Evolutionary conservation across 257 asterid species (phyloP).

Genomic region (Solanum commersonii): DNA sequence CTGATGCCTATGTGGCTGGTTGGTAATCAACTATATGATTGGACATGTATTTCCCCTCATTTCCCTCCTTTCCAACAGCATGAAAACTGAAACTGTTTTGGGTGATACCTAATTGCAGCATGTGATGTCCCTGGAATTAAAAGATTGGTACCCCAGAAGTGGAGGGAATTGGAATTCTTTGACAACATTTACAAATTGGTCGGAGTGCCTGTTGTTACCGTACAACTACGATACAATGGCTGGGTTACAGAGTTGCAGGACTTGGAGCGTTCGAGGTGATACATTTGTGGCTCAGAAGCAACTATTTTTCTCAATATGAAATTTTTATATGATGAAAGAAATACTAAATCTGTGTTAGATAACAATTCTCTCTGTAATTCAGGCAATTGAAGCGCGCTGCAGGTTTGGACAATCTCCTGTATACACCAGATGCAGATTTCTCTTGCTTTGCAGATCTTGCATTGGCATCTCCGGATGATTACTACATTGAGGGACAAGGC

Average conservation of each 20-base stretch:
- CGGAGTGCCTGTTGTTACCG: slow-evolving; percentile 98
- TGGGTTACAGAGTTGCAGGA: slow-evolving; percentile 97
- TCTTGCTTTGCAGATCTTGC: slow-evolving; percentile 98
- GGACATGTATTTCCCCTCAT: slow-evolving; percentile 1
- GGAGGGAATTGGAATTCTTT: slow-evolving; percentile 89
- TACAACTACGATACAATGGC: slow-evolving; percentile 90
- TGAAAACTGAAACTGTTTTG: slow-evolving; percentile 1
- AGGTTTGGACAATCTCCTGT: slow-evolving; percentile 91
- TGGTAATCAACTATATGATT: slow-evolving; percentile 15
- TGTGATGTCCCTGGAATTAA: slow-evolving; percentile 99
- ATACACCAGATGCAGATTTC: slow-evolving; percentile 97
- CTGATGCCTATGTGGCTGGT: slow-evolving; percentile 99
- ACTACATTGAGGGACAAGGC: slow-evolving; percentile 91
- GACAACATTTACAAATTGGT: slow-evolving; percentile 80
- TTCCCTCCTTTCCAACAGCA: not conserved
- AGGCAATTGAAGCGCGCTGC: slow-evolving; percentile 81
- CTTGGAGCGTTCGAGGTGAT: slow-evolving; percentile 78
- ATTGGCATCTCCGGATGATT: slow-evolving; percentile 83
- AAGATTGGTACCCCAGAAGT: slow-evolving; percentile 61
- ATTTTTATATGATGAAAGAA: not conserved
- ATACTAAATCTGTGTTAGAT: not conserved
- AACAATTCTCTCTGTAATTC: not conserved
- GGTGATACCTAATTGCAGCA: slow-evolving; percentile 38
- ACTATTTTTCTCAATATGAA: not conserved
- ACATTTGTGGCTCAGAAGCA: not conserved